A percentile compares a stretch with the other conserved stretches of the same genome.
phyloP scores from a whole-genome alignment of 805 yeast genomes.

The Cyberlindnera americana region DNA sequence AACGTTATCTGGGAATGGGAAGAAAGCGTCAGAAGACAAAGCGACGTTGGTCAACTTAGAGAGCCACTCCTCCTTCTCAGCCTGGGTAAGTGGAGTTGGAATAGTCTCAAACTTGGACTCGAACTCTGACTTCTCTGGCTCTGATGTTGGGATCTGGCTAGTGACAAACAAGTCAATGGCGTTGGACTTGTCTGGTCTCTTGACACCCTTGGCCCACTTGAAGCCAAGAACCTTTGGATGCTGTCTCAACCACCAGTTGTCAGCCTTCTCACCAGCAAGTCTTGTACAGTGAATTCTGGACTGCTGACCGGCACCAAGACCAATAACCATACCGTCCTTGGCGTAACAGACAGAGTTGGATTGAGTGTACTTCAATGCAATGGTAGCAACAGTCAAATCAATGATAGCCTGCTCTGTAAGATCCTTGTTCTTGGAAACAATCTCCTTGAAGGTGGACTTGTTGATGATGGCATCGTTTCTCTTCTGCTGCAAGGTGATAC shows the following conservation, averaged over 20 bases:
- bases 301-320: conserved; percentile 99
- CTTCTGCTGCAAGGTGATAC: conserved; percentile 92
- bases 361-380: conserved; percentile 96
- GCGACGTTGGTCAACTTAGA: conserved; percentile 80
- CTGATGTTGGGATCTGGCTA: conserved; percentile 83
- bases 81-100: conserved; percentile 78
- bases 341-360: conserved; percentile 98
- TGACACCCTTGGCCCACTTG: conserved; percentile 97
- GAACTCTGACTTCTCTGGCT: conserved; percentile 91
- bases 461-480: conserved; percentile 96
- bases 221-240: conserved; percentile 90
- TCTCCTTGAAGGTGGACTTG: conserved; percentile 84
- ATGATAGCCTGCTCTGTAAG: conserved; percentile 89
- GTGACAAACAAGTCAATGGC: conserved; percentile 95
- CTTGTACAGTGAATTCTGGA: conserved; percentile 99
- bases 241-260: conserved; percentile 99
- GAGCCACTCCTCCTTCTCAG: conserved; percentile 88
- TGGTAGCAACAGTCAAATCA: conserved; percentile 95
- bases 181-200: conserved; percentile 97
- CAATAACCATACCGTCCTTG: conserved; percentile 98
- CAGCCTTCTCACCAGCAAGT: conserved; percentile 98
- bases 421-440: conserved; percentile 80
- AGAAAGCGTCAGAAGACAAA: conserved; percentile 95
- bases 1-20: conserved; percentile 99
- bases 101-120: conserved; percentile 80